These are phyloP conservation scores for Sporisorium exsertum DNA, from an alignment of 1,284 basidiomycete genomes.

Conservation along the genomic window DNA sequence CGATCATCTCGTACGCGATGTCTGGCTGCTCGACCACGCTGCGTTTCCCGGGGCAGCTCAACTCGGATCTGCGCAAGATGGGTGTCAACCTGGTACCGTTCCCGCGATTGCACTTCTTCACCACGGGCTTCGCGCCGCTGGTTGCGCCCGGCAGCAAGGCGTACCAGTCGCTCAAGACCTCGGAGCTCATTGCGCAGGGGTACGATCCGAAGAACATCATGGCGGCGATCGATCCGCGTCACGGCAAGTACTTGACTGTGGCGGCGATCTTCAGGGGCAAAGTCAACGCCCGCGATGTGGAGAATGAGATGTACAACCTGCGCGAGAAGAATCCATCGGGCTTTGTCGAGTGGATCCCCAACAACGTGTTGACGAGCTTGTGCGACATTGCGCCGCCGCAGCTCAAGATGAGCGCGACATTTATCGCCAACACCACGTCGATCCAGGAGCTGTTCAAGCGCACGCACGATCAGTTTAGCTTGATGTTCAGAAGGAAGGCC, in stretches of 20 bases:
- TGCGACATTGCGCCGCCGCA: constrained; percentile 66
- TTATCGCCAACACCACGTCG: constrained; percentile 69
- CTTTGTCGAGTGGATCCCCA: constrained; percentile 70
- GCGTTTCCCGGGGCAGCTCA: constrained; percentile 94
- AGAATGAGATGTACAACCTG: constrained; percentile 67
- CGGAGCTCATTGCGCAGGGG: constrained; percentile 63
- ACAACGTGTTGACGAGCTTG: constrained; percentile 67
- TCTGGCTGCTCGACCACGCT: constrained; percentile 94
- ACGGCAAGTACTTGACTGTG: constrained; percentile 86
- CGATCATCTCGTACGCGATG: constrained; percentile 97
- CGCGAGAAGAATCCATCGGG: constrained; percentile 63
- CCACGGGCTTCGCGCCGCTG: constrained; percentile 68
- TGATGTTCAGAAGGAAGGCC: constrained; percentile 69
- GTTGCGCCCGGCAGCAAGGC: constrained; percentile 70
- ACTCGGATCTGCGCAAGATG: constrained; percentile 92
- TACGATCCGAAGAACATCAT: constrained; percentile 68
- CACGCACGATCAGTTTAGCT: constrained; percentile 67
- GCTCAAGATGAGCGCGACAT: constrained; percentile 68
- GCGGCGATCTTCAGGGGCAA: constrained; percentile 86
- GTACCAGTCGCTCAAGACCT: constrained; percentile 72
- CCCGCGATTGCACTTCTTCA: constrained; percentile 70
- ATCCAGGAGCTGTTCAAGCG: constrained; percentile 68
- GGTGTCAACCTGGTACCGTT: constrained; percentile 82
- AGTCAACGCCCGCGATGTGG: constrained; percentile 70
- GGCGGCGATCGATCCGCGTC: constrained; percentile 85